These are phyloP conservation scores for Mallotus repandus DNA, from an alignment of 441 rosid genomes.

Conservation along the genomic window DNA sequence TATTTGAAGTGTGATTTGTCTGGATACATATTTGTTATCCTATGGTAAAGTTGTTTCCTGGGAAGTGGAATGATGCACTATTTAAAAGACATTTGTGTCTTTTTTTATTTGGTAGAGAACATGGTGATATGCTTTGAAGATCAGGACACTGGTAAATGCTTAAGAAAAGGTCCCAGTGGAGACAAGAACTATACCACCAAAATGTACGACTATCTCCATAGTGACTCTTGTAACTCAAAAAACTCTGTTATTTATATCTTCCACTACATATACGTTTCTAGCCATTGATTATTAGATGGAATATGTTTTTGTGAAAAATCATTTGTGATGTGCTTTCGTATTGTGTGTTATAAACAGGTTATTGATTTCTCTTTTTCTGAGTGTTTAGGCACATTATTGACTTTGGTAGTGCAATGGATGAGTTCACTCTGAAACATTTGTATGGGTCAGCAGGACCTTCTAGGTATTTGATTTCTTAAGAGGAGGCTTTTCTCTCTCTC, in stretches of 20 bases:
- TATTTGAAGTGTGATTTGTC: not conserved
- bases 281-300: conserved; percentile 7
- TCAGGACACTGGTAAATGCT: conserved; percentile 71
- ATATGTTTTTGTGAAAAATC: not conserved
- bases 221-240: conserved; percentile 21
- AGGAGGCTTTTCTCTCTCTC: conserved; percentile 16
- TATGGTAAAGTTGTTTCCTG: conserved; percentile 19
- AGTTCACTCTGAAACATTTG: conserved; percentile 75
- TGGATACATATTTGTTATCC: conserved; percentile 5
- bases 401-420: conserved; percentile 96
- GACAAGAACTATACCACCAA: conserved; percentile 60
- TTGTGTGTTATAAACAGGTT: conserved; percentile 1
- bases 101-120: conserved; percentile 59
- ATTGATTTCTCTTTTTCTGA: conserved; percentile 24
- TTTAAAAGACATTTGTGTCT: conserved; percentile 23
- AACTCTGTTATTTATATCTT: conserved; percentile 14
- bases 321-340: not conserved
- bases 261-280: not conserved
- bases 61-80: conserved; percentile 17
- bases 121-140: conserved; percentile 97
- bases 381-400: conserved; percentile 86
- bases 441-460: conserved; percentile 92
- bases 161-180: conserved; percentile 61
- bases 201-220: conserved; percentile 46
- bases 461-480: conserved; percentile 50